These are phyloP conservation scores for Gaertneriomyces sp. DNA, from an alignment of 192 early-diverging fungal species.

Conservation along the genomic window DNA sequence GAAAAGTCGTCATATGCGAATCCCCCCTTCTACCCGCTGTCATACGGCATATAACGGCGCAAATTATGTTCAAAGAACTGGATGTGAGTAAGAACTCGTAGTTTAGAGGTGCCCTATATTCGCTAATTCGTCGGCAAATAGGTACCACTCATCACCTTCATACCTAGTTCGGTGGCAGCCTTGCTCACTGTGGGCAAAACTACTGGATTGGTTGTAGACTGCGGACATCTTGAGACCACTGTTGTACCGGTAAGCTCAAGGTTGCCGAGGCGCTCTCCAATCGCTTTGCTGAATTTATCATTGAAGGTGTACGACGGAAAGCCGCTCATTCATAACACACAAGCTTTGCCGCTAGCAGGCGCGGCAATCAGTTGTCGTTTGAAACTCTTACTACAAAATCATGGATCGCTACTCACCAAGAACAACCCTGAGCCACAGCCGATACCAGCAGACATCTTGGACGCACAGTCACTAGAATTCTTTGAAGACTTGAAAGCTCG, in stretches of 20 bases:
- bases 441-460: constrained; percentile 40
- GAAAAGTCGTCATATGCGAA: constrained; percentile 80
- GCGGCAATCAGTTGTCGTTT: constrained; percentile 56
- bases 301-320: constrained; percentile 64
- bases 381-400: constrained; percentile 56
- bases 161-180: constrained; percentile 65
- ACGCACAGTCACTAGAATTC: constrained; percentile 45
- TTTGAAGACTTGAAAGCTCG: constrained; percentile 68
- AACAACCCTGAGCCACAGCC: constrained; percentile 12
- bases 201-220: constrained; percentile 83
- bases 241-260: constrained; percentile 68
- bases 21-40: constrained; percentile 64
- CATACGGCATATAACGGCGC: constrained; percentile 65
- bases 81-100: constrained; percentile 43
- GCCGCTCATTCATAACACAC: constrained; percentile 60
- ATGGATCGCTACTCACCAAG: constrained; percentile 46
- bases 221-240: constrained; percentile 71
- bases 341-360: constrained; percentile 65
- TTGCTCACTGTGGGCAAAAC: constrained; percentile 71
- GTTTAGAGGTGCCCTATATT: neutral
- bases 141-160: constrained; percentile 77
- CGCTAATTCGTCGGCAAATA: constrained; percentile 16
- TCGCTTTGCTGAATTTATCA: too few species aligned
- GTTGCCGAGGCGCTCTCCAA: neutral
- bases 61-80: constrained; percentile 71